Percentiles rank a stretch among this genome's conserved stretches.
These are phyloP conservation scores for Lunasporangiospora selenospora DNA, from an alignment of 192 early-diverging fungal species.

Conservation along the genomic window DNA sequence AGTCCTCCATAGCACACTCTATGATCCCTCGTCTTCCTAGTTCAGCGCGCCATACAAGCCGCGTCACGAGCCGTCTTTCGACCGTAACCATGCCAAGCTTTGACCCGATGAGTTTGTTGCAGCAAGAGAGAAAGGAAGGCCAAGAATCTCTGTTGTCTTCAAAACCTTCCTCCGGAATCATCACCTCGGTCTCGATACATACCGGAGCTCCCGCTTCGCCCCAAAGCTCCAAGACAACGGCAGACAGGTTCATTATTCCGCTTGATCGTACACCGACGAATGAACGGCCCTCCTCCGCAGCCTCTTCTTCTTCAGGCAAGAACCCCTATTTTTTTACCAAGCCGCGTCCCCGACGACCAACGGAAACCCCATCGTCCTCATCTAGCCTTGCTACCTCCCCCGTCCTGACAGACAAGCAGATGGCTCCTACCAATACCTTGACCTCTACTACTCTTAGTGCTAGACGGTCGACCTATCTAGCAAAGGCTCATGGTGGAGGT, in stretches of 20 bases:
- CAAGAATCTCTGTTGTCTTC: too few relatives aligned
- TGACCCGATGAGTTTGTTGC: slow-evolving; percentile 33
- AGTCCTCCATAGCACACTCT: not conserved
- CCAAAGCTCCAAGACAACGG: too few relatives aligned
- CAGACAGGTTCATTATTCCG: slow-evolving; percentile 23
- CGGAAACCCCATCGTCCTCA: slow-evolving; percentile 7
- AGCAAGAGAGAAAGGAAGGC: slow-evolving; percentile 22
- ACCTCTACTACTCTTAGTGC: slow-evolving; percentile 24
- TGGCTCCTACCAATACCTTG: not conserved
- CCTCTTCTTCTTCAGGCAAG: slow-evolving; percentile 36
- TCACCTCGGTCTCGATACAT: too few relatives aligned
- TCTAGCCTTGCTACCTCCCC: too few relatives aligned
- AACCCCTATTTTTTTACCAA: slow-evolving; percentile 42
- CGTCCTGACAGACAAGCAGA: too few relatives aligned
- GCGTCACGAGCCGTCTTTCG: slow-evolving; percentile 33
- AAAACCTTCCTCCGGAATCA: too few relatives aligned
- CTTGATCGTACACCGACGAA: slow-evolving; percentile 27
- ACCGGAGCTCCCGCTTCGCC: too few relatives aligned
- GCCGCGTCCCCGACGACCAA: slow-evolving; percentile 24
- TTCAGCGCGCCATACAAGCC: slow-evolving; percentile 20
- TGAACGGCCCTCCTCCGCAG: slow-evolving; percentile 16
- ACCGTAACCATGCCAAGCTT: slow-evolving; percentile 33
- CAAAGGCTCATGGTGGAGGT: slow-evolving; percentile 24
- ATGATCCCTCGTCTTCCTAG: slow-evolving; percentile 24
- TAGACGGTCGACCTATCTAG: slow-evolving; percentile 29